Base-by-base conservation (phyloP, 192 early-diverging fungal genomes). In the Coemansia sp. region DNA sequence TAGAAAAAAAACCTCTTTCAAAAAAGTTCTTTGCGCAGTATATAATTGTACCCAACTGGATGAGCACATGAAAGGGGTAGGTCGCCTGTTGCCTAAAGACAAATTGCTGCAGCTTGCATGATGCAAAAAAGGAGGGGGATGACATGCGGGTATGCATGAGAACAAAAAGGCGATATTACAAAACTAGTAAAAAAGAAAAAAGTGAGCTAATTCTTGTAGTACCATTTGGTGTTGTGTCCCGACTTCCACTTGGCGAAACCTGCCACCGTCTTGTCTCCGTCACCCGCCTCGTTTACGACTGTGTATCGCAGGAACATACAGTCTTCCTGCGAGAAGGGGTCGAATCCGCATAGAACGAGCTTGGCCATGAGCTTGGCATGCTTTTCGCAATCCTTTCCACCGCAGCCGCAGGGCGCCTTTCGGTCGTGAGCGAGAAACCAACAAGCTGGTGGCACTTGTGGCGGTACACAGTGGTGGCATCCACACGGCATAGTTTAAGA, bases 231-330 rank as follows among this genome's bases (percentile, higher is more conserved):
- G 34, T 78, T 69, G 38, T 57, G 61, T 5, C 76, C 76, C 16
- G 70, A 65, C 70, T 78, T 78, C 70, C 70, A 78, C 35, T 78
- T 78, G n/a, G 70, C 70, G 70, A 72, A 78, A 14, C 65, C 48
- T 10, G 42, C 4, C 16, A 78, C 76, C 0, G 76, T 72, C 50
- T 73, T 73, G 23, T 78, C 76, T 12, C 63, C 66, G 25, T 78
- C 59, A 7, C 76, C 76, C 10, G 57, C 52, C 47, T 78, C 76
- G 47, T 70, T 57, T 18, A 73, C 70, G 3, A 78, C 76, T 4
- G 68, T 63, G 64, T 73, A 69, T 55, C 69, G 76, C 34, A 78
- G 31, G 55, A 78, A 78, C 25, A 78, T 78, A 10, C 67, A 65
- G 42, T 78, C 76, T 28, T 78, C 76, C n/a, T 73, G 55, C 14